Base-by-base conservation (phyloP, 1,139 yeast species). In the Wickerhamomyces sp. region DNA sequence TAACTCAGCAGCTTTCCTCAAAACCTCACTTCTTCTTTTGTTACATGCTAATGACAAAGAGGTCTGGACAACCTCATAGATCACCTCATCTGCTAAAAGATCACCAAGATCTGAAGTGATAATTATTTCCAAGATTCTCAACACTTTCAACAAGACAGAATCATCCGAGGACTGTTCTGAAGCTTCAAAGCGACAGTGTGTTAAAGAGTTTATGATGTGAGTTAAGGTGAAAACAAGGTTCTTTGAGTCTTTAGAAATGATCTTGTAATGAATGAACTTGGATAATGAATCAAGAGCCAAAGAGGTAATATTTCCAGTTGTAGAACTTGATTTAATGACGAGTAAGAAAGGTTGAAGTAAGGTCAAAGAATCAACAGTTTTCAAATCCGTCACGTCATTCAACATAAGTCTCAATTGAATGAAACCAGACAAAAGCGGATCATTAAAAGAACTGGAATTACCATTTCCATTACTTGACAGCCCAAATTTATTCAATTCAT, bases 121-220 rank as follows among this genome's bases (percentile, higher is more conserved):
- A 22, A 89, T 70, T 27, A 68, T 63, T 49, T 87, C 93, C 56
- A 91, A 68, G 26, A 91, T 64, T 29, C 83, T 67, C 46, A 93
- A 71, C 17, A 93, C 94, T 52, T 86, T 86, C 35, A 89, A 68
- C 35, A 93, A 64, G 5, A 93, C 93, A 0, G 95, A 86, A 54
- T 93, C 98, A 59, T 93, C 98, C 27, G 89, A 82, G 28, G 82
- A 75, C 55, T 88, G 95, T 54, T 89, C 96, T 0, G 94, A 85
- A 2, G 96, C 96, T 62, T 91, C 97, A 56, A 91, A 93, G 25
- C 96, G 75, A 59, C 98, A 91, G 54, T 88, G 96, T 0, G 97
- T 86, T 39, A 93, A 70, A 0, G 96, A 83, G 14, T 85, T 73
- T 19, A 81, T 73, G 42, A 62, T 70, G 62, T 57, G 74, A 57